Evolutionary conservation across 2,329 filamentous ascomycete genomes (phyloP).

Genomic region (Hypomyces rosellus): DNA sequence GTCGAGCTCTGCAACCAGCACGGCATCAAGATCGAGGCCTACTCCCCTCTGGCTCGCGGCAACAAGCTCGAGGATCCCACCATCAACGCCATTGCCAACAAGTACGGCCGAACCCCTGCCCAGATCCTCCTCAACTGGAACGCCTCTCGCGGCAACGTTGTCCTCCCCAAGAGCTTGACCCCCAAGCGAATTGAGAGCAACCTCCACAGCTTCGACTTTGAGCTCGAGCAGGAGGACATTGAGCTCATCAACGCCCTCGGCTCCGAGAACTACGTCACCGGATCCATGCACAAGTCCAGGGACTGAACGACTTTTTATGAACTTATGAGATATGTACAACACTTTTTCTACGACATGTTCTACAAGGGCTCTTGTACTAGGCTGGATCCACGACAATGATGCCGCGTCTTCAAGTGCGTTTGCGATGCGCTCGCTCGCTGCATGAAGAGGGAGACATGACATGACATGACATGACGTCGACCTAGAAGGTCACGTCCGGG

Average conservation of each 20-base stretch:
- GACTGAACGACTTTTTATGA: slow-evolving; percentile 23
- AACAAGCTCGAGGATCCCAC: slow-evolving; percentile 48
- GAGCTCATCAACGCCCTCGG: slow-evolving; percentile 52
- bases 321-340: not conserved
- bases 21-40: slow-evolving; percentile 51
- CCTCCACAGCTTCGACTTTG: slow-evolving; percentile 54
- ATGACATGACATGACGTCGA: too few relatives aligned
- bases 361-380: too few relatives aligned
- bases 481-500: too few relatives aligned
- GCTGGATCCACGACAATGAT: too few relatives aligned
- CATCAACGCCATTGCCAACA: slow-evolving; percentile 56
- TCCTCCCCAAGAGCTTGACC: slow-evolving; percentile 67
- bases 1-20: slow-evolving; percentile 50
- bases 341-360: too few relatives aligned
- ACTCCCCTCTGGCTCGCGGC: slow-evolving; percentile 43
- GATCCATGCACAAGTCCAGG: slow-evolving; percentile 34
- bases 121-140: slow-evolving; percentile 77
- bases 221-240: slow-evolving; percentile 56
- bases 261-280: slow-evolving; percentile 69
- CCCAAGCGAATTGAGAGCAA: slow-evolving; percentile 61
- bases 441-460: too few relatives aligned
- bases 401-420: too few relatives aligned
- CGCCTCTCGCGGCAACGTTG: slow-evolving; percentile 66
- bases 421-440: too few relatives aligned
- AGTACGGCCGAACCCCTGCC: slow-evolving; percentile 64